These are phyloP conservation scores for Chaetoceros muelleri DNA, from an alignment of 108 stramenopile species.

Conservation along the genomic window DNA sequence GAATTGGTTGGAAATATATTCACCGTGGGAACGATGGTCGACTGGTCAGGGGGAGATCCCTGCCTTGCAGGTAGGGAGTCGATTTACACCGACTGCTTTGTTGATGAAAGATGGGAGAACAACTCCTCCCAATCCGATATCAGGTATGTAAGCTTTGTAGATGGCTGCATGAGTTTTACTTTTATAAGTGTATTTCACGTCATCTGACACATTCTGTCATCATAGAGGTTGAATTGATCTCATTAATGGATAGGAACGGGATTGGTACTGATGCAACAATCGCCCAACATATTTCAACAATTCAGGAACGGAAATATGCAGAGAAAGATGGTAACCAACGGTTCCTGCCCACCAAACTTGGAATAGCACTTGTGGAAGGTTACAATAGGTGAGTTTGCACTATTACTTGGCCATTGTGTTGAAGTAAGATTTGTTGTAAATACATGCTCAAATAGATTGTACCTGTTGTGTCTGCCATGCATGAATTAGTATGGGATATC, in stretches of 20 bases:
- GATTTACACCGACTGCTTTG: constrained; percentile 53
- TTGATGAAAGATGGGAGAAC: constrained; percentile 71
- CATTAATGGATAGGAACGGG: constrained; percentile 76
- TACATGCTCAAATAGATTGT: not conserved
- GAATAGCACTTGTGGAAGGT: constrained; percentile 87
- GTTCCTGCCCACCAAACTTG: constrained; percentile 76
- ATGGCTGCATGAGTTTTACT: not conserved
- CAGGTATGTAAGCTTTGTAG: constrained; percentile 4
- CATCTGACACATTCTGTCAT: not conserved
- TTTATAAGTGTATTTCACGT: not conserved
- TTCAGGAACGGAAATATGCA: constrained; percentile 75
- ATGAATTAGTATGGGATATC: constrained; percentile 75
- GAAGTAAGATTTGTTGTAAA: not conserved
- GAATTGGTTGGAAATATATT: constrained; percentile 88
- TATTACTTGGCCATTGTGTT: too few species aligned
- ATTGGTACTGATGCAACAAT: constrained; percentile 96
- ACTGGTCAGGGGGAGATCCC: constrained; percentile 82
- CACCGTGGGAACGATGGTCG: constrained; percentile 86
- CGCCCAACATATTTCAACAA: constrained; percentile 77
- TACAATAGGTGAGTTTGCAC: too few species aligned
- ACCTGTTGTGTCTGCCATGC: not conserved
- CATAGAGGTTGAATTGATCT: constrained; percentile 63
- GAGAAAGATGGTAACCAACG: constrained; percentile 61
- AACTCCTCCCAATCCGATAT: constrained; percentile 51
- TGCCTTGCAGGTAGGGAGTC: constrained; percentile 48